Conservation (phyloP, 176 grass and related monocot genomes). For the Poa pratensis region DNA sequence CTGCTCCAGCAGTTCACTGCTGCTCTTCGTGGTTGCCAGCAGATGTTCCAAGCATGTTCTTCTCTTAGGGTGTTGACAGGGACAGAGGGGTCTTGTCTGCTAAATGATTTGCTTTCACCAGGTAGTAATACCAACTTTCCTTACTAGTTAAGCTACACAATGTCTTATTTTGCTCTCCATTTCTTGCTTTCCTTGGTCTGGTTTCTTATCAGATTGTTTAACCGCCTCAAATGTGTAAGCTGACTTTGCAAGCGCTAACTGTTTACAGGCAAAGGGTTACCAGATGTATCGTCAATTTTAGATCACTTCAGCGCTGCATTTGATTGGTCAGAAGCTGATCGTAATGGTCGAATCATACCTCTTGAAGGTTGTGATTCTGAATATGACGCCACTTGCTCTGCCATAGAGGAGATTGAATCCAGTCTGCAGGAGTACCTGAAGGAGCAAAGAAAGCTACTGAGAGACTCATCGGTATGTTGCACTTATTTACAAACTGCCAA, state of each 20-base stretch:
- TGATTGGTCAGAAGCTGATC: conserved; percentile 98
- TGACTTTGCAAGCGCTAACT: conserved; percentile 43
- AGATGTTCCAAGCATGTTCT: conserved; percentile 80
- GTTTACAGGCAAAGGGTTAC: conserved; percentile 78
- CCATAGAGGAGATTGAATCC: conserved; percentile 72
- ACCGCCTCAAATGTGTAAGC: conserved; percentile 22
- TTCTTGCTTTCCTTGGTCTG: conserved; percentile 26
- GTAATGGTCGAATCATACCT: conserved; percentile 80
- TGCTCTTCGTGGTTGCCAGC: conserved; percentile 77
- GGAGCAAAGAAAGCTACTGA: conserved; percentile 74
- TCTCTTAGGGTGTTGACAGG: conserved; percentile 55
- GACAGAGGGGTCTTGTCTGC: conserved; percentile 60
- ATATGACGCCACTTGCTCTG: conserved; percentile 66
- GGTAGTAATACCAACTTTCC: conserved; percentile 55
- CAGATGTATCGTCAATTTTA: conserved; percentile 65
- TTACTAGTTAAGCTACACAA: conserved; percentile 1
- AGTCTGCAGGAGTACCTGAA: conserved; percentile 71
- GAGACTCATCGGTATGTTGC: conserved; percentile 50
- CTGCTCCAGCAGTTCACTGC: conserved; percentile 81
- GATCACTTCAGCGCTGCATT: conserved; percentile 87
- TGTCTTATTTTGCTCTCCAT: conserved; percentile 26
- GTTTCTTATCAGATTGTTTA: conserved; percentile 31
- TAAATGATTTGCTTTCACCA: conserved; percentile 83
- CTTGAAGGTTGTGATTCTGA: conserved; percentile 80
- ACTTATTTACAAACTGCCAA: conserved; percentile 28